phyloP scores from a whole-genome alignment of 208 protist species.

The Trypanosoma theileri region DNA sequence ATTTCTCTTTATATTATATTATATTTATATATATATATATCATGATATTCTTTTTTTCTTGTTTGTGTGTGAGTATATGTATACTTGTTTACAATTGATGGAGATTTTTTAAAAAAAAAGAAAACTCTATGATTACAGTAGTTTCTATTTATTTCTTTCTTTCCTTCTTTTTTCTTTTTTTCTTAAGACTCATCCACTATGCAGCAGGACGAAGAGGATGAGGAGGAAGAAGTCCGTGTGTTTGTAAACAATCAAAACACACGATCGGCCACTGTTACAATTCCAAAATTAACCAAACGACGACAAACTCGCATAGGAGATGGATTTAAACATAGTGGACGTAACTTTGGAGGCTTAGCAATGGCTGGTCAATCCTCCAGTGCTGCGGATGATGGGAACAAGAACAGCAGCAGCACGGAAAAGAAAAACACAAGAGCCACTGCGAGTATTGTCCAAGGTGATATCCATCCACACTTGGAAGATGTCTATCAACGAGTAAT shows the following conservation, averaged over 20 bases:
- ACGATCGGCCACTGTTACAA: slow-evolving; percentile 41
- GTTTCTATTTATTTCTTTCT: slow-evolving; percentile 14
- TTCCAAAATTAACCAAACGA: slow-evolving; percentile 29
- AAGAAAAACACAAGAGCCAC: slow-evolving; percentile 58
- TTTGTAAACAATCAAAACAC: slow-evolving; percentile 91
- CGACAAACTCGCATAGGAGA: too few species aligned
- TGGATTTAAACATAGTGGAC: too few species aligned
- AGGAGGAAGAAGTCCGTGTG: slow-evolving; percentile 37
- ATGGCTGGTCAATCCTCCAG: too few species aligned
- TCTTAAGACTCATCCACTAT: background rate
- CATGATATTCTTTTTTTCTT: slow-evolving; percentile 1
- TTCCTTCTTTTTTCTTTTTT: slow-evolving; percentile 22
- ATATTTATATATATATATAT: slow-evolving; percentile 15
- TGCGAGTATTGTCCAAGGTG: slow-evolving; percentile 50
- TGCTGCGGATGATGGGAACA: too few species aligned
- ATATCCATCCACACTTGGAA: slow-evolving; percentile 71
- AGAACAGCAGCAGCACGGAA: too few species aligned
- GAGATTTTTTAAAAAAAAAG: background rate
- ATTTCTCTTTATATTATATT: background rate
- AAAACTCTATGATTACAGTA: slow-evolving; percentile 13
- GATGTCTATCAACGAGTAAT: slow-evolving; percentile 82
- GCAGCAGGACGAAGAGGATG: slow-evolving; percentile 6
- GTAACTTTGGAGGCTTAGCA: too few species aligned
- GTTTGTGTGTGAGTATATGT: background rate
- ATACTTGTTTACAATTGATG: background rate